A percentile compares a stretch with the other conserved stretches of the same genome.
phyloP scores from a whole-genome alignment of 345 rosid species.

The Excoecaria cochinchinensis region DNA sequence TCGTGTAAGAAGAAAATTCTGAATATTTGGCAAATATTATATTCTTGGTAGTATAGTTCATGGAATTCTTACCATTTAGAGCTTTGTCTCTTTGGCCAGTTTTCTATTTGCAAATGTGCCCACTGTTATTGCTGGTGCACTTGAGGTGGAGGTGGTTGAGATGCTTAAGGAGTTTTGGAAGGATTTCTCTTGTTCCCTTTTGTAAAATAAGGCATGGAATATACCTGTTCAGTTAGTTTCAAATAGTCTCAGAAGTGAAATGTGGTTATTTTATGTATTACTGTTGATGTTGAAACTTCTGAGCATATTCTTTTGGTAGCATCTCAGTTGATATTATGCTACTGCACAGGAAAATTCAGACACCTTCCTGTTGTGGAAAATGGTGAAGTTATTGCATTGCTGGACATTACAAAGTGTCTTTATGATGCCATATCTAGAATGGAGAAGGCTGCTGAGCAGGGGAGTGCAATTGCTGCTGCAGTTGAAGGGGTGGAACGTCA shows the following conservation, averaged over 20 bases:
- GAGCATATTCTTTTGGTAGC: not conserved
- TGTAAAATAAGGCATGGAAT: not conserved
- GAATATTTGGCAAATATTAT: not conserved
- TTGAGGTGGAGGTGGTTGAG: not conserved
- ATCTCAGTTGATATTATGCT: constrained; percentile 11
- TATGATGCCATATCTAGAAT: constrained; percentile 95
- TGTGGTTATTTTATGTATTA: not conserved
- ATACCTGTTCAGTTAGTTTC: not conserved
- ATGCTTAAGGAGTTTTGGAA: not conserved
- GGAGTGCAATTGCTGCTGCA: constrained; percentile 95
- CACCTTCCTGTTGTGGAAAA: constrained; percentile 99
- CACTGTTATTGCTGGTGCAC: not conserved
- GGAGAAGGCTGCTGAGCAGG: constrained; percentile 99
- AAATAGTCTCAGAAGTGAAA: not conserved
- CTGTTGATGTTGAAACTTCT: not conserved
- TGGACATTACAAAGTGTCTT: constrained; percentile 93
- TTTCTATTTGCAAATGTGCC: not conserved
- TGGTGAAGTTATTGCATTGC: constrained; percentile 93
- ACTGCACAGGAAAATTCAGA: constrained; percentile 73
- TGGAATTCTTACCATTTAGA: not conserved
- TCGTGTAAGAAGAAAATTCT: not conserved
- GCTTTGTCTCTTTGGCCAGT: no score
- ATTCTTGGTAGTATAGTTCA: not conserved
- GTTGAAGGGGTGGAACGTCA: constrained; percentile 99
- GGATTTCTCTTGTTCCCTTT: no score